Evolutionary conservation across 2,329 filamentous ascomycete species (phyloP), one percentile per base, ranked within the genome.

Genomic region (Beauveria varroae): DNA sequence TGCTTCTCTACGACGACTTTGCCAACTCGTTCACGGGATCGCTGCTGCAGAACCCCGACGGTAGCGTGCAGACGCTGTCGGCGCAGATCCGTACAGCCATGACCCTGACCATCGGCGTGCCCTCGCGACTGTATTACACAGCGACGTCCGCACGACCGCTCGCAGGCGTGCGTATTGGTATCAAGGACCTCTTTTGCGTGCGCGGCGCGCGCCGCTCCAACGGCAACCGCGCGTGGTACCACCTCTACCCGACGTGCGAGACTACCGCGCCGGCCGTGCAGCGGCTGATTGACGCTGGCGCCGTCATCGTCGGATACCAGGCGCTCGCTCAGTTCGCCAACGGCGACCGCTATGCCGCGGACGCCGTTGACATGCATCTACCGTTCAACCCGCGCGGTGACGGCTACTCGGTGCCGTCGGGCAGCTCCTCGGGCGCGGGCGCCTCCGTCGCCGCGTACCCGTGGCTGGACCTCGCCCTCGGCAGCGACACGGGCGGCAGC

Each of bases 41-140:
- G 0, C 63, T 74, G 12, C 63, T 74, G 14, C 69, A 69, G 37
- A 71, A 63, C 0, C 69, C 68, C 1, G 65, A 70, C 1, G 72
- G 71, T 26, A 64, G 58, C 20, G 73, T 74, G 63, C 69, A 70
- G 63, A 54, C 68, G 8, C 60, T 74, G 28, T 70, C 71, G 1
- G 72, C 72, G 16, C 68, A 70, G 37, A 66, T 69, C 8, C 64
- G 67, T 4, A 65, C 66, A 16, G 67, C 68, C 2, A 65, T 65
- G 1, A 66, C 69, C 1, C 57, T 71, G 41, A 71, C 73, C 24
- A 66, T 80, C 37, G 77, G 61, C 66, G 85, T 88, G 0, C 84
- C 85, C 4, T 87, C 84, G 7, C 77, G 85, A 10, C 73, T 87
- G 0, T 86, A 86, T 72, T 84, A 76, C 70, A 79, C 76, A 2